Evolutionary conservation across 495 filamentous ascomycete genomes (phyloP), one percentile per base, ranked within the genome.

Genomic region (Annulohypoxylon moriforme): DNA sequence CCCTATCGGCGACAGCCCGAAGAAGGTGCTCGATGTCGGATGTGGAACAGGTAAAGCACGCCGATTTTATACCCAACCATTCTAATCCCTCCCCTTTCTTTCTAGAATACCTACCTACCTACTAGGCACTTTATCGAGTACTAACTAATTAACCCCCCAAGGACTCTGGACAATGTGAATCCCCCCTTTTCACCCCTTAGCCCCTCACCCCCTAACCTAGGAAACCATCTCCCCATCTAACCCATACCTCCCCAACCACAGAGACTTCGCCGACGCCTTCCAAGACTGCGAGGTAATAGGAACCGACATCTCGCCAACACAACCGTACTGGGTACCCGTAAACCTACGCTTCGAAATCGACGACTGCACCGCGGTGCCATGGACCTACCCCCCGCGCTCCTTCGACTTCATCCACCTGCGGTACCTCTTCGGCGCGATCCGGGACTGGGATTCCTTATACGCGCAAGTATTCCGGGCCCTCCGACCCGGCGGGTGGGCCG

Each of bases 1-100:
- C 0, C 91, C 91, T 1, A 81, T 93, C n/a, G 80, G 76, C n/a
- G 50, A 75, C 13, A 76, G 84, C 16, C 83, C 88, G 0, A 83
- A 89, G 53, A 87, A 86, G 44, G 85, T 88, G 27, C 81, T 92
- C 11, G 91, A 93, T 69, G 69, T 92, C 34, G 91, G 91, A 55
- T 91, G 89, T 1, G 91, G 91, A 14, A 83, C 81, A 55, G 83
- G 81, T 13, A 73, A 79, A 53, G 53, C 31, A 46, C 6, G 42
- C 55, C 18, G 9, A 18, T 31, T 47, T 31, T 10, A 9, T 18
- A 9, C 38, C 20, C n/a, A 38, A 1, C 33, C 4, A 3, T 16
- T 4, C 40, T 44, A 16, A 18, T 3, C 16, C 7, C 10, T 29
- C 53, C 18, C 33, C 24, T 20, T 8, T 22, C 31, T 9, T 14